Evolutionary conservation across 2,329 filamentous ascomycete species (phyloP).

Genomic region (Penicillium concentricum): DNA sequence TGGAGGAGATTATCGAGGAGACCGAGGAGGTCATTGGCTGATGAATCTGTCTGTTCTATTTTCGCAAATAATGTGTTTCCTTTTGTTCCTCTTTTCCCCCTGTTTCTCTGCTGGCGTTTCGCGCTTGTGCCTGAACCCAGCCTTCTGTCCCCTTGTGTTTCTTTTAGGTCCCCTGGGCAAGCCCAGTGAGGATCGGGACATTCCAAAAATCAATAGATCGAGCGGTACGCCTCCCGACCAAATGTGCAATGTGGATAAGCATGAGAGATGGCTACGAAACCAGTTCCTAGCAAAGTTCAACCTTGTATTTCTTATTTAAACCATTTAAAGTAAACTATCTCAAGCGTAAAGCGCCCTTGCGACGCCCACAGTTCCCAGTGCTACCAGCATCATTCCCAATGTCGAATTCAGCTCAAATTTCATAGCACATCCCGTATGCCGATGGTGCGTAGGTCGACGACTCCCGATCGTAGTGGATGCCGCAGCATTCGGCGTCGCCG

Average conservation of each 20-base stretch:
- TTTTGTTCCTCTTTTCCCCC: slow-evolving; percentile 25
- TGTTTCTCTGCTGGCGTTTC: slow-evolving; percentile 26
- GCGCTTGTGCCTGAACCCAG: slow-evolving; percentile 22
- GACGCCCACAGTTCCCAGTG: slow-evolving; percentile 11
- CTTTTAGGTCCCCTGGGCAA: slow-evolving; percentile 22
- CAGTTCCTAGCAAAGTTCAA: slow-evolving; percentile 13
- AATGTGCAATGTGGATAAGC: slow-evolving; percentile 33
- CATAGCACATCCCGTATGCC: slow-evolving; percentile 9
- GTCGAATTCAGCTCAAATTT: slow-evolving; percentile 1
- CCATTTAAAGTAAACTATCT: neutral
- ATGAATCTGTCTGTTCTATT: slow-evolving; percentile 25
- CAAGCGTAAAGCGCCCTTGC: slow-evolving; percentile 16
- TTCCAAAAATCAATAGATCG: slow-evolving; percentile 29
- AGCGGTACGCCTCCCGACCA: slow-evolving; percentile 21
- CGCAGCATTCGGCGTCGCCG: slow-evolving; percentile 14
- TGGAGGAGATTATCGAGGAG: slow-evolving; percentile 79
- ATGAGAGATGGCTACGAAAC: slow-evolving; percentile 31
- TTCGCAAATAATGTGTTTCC: slow-evolving; percentile 34
- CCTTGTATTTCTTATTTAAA: slow-evolving; percentile 1
- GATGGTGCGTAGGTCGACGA: slow-evolving; percentile 1
- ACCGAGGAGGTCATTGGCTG: slow-evolving; percentile 71
- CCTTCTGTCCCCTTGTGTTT: slow-evolving; percentile 31
- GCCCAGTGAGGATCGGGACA: slow-evolving; percentile 23
- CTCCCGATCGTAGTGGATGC: neutral
- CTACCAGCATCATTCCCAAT: slow-evolving; percentile 9